These are phyloP conservation scores for Fennellomyces sp. DNA, from an alignment of 371 early-diverging fungal genomes.

Conservation along the genomic window DNA sequence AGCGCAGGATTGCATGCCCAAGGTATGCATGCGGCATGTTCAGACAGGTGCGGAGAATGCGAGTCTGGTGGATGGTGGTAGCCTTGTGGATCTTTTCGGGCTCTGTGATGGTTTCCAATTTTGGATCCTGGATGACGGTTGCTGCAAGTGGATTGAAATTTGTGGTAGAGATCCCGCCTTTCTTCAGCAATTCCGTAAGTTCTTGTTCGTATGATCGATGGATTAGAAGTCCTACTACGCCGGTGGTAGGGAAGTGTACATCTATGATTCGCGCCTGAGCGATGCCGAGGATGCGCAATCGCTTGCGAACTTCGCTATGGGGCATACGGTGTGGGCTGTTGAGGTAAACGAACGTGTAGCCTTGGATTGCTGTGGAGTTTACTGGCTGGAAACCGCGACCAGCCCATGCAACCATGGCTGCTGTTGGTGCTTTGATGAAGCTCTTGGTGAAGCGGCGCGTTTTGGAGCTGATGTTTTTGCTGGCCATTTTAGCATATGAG, in stretches of 20 bases:
- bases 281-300: not conserved
- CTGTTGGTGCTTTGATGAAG: not conserved
- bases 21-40: not conserved
- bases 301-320: not conserved
- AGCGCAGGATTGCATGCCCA: not conserved
- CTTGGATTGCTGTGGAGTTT: not conserved
- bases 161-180: not conserved
- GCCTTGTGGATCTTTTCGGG: not conserved
- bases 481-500: no score
- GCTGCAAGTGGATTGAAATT: not conserved
- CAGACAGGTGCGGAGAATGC: not conserved
- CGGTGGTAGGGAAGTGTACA: not conserved
- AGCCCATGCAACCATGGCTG: not conserved
- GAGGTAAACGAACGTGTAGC: not conserved
- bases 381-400: not conserved
- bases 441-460: not conserved
- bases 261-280: not conserved
- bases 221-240: not conserved
- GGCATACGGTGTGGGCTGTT: not conserved
- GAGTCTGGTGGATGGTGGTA: not conserved
- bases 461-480: not conserved
- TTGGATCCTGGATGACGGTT: not conserved
- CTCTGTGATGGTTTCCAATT: no score
- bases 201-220: not conserved
- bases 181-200: not conserved